Base-by-base conservation (phyloP, 352 stramenopile genomes). In the Globisporangium paddicum region DNA sequence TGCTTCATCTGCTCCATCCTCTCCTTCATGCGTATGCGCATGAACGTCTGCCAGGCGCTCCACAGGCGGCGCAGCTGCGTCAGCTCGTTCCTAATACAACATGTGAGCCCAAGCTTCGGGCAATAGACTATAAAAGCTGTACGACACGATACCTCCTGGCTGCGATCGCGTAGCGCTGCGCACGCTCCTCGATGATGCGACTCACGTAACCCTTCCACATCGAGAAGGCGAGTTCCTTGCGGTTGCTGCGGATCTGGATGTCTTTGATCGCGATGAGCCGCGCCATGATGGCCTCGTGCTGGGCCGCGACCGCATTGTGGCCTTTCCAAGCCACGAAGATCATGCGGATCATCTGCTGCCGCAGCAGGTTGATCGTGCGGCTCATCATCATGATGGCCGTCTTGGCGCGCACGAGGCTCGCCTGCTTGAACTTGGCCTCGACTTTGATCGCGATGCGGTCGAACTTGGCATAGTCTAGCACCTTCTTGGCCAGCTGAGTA, bases 321-420 rank as follows among this genome's bases (percentile, higher is more conserved):
- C 85, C 79, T 28, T 86, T 86, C 84, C 84, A 93, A 2, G 81
- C 84, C 1, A 64, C 58, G 41, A 93, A 93, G 25, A 88, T 76
- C 76, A 93, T 89, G n/a, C 81, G 71, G 40, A 82, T 64, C 37
- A 87, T 91, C 42, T 89, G 77, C 35, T 75, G 73, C 2, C 77
- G 74, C 16, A 91, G 55, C 14, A 69, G 37, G 10, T 68, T 55
- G 23, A 89, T 76, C 9, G 79, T 90, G 41, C 81, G 71, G 25
- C 75, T 89, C 79, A 93, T 90, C 79, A 91, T 90, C 72, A 88
- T 84, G 55, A 91, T 91, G 11, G 81, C 79, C 9, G 79, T 73
- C 40, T 86, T 88, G 2, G 81, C 79, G 34, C 84, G 68, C 41
- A 91, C 79, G 18, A 91, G 70, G n/a, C 79, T 85, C 26, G 84